Base-by-base conservation (phyloP, 208 protist genomes). In the Acanthamoeba divionensis region DNA sequence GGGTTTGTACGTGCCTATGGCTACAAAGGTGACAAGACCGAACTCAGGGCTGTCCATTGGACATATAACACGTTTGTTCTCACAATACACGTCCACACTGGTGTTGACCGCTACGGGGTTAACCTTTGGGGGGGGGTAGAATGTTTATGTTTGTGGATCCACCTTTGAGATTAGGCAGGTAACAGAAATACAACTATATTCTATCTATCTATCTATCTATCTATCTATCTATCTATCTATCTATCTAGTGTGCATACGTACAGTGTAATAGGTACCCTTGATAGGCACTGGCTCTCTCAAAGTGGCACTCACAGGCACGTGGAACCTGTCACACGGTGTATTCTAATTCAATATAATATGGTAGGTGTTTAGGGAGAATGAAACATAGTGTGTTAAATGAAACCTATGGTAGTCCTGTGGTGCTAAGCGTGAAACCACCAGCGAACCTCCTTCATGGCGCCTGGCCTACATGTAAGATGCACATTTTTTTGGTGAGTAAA, bases 361-460 rank as follows among this genome's bases (percentile, higher is more conserved):
- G 10, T 38, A 13, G 21, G 18, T 33, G 33, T 52, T 75, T n/a
- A 65, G 33, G 55, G 55, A 65, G 24, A 21, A 52, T 26, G 18
- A 5, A 10, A 41, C 18, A 6, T 5, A 29, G 38, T 38, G 5
- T 47, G 33, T 2, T 13, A 8, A 4, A 29, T 31, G 26, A 47
- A 18, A 69, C 57, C 77, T 69, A 65, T 96, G 95, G 66, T 96
- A 96, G 82, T 96, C 95, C 86, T 96, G 95, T 57, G 95, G 95
- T 3, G 94, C 93, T 1, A 96, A 65, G 52, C 95, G 73, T 0
- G 62, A 29, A 33, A 90, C 75, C n/a, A 55, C 65, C 5, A 90
- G 41, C 45, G 63, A 79, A 44, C 83, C 83, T 29, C 50, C 62
- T 8, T 55, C 62, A 45, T 79, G 75, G 24, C 18, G 63, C 21